phyloP scores from a whole-genome alignment of 1,284 basidiomycete species.

The Ganoderma boninense region DNA sequence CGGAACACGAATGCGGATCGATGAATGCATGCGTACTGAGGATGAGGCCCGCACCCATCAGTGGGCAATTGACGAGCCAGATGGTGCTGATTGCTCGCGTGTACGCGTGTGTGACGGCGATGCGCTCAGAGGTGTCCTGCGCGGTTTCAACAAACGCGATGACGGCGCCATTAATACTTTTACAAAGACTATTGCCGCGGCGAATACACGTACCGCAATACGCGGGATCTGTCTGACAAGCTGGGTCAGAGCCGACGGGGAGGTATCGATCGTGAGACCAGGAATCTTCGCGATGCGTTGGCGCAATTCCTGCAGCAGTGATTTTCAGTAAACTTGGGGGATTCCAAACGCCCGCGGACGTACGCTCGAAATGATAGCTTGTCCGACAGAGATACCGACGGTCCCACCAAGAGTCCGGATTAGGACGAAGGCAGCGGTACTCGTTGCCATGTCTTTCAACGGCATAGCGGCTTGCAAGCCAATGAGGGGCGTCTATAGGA shows the following conservation, averaged over 20 bases:
- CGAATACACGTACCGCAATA: constrained; percentile 55
- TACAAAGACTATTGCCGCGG: neutral
- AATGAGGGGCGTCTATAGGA: constrained; percentile 65
- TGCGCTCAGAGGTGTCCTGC: constrained; percentile 57
- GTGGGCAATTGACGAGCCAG: constrained; percentile 75
- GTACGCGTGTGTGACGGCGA: constrained; percentile 73
- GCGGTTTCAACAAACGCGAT: neutral
- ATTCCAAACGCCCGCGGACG: constrained; percentile 35
- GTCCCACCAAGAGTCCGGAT: constrained; percentile 82
- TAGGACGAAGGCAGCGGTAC: constrained; percentile 76
- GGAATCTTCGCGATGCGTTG: constrained; percentile 59
- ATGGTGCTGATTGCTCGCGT: constrained; percentile 72
- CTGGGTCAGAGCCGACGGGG: constrained; percentile 62
- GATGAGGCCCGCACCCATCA: constrained; percentile 65
- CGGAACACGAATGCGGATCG: neutral
- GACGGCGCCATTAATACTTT: neutral
- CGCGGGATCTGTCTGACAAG: constrained; percentile 60
- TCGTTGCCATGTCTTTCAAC: constrained; percentile 82
- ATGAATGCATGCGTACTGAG: constrained; percentile 49
- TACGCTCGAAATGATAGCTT: constrained; percentile 73
- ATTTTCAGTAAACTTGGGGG: constrained; percentile 3
- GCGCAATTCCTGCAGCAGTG: constrained; percentile 51
- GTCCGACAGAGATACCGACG: constrained; percentile 76
- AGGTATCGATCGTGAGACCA: constrained; percentile 56
- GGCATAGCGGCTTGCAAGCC: constrained; percentile 86